Evolutionary conservation across 331 rosid species (phyloP).

Genomic region (Quercus tomentella): DNA sequence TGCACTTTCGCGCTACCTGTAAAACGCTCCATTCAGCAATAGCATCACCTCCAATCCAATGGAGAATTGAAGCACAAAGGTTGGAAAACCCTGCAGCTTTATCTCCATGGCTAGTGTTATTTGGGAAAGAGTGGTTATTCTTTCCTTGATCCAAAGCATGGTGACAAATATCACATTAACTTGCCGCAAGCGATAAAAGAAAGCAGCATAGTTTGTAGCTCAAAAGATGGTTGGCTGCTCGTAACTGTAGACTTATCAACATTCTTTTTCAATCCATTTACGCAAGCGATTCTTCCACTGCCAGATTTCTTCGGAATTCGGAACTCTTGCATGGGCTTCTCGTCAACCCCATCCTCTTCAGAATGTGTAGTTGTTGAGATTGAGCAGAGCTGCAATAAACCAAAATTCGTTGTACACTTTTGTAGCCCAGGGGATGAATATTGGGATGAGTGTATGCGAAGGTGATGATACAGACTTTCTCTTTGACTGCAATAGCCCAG

Average conservation of each 20-base stretch:
- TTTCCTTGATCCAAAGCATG: neutral
- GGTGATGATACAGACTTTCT: neutral
- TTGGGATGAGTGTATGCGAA: neutral
- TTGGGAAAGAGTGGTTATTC: neutral
- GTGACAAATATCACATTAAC: too few relatives aligned
- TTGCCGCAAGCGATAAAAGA: too few relatives aligned
- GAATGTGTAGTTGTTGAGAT: neutral
- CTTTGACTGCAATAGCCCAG: neutral
- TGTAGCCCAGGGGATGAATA: neutral
- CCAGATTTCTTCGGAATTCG: too few relatives aligned
- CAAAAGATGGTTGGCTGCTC: slow-evolving; percentile 6
- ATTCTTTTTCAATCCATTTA: neutral
- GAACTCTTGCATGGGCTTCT: neutral
- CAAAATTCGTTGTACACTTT: too few relatives aligned
- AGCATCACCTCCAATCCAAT: too few relatives aligned
- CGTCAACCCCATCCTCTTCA: neutral
- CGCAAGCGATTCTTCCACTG: neutral
- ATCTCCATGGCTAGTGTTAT: neutral
- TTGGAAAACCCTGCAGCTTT: neutral
- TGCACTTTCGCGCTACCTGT: too few relatives aligned
- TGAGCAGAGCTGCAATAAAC: neutral
- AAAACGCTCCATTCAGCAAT: too few relatives aligned
- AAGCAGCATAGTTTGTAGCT: neutral
- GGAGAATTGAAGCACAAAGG: too few relatives aligned
- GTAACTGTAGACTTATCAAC: neutral